Evolutionary conservation across 2,329 filamentous ascomycete species (phyloP).

Genomic region (Pseudophaeomoniella oleicola): DNA sequence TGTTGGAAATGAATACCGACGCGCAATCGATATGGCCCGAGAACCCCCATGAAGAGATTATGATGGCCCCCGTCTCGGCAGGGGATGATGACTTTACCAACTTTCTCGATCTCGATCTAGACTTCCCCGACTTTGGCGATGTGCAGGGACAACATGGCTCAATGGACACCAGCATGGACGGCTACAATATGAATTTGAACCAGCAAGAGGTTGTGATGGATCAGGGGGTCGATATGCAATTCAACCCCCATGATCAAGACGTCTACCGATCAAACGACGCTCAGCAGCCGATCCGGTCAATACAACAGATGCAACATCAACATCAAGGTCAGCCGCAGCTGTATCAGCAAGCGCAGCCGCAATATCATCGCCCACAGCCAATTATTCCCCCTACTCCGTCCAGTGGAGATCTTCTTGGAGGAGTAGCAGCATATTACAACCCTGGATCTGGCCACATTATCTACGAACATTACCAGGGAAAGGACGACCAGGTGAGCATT

Average conservation of each 20-base stretch:
- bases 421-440: constrained; percentile 20
- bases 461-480: constrained; percentile 9
- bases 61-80: constrained; percentile 20
- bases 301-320: constrained; percentile 8
- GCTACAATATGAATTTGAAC: not conserved
- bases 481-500: constrained; percentile 26
- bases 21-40: constrained; percentile 24
- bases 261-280: not conserved
- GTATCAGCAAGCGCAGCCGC: constrained; percentile 10
- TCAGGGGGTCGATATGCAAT: not conserved
- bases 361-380: constrained; percentile 17
- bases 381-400: constrained; percentile 33
- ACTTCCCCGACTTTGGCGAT: constrained; percentile 25
- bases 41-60: constrained; percentile 21
- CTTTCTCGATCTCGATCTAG: constrained; percentile 33
- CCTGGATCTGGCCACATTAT: not conserved
- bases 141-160: constrained; percentile 21
- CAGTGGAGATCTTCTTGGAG: constrained; percentile 32
- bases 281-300: not conserved
- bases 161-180: constrained; percentile 21
- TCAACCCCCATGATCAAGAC: not conserved
- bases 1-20: constrained; percentile 22
- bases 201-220: not conserved
- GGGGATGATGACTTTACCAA: constrained; percentile 36
- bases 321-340: constrained; percentile 13